A percentile compares a stretch with the other conserved stretches of the same genome.
Conservation (phyloP, 2,329 filamentous ascomycete genomes). For the Tolypocladium paradoxum region DNA sequence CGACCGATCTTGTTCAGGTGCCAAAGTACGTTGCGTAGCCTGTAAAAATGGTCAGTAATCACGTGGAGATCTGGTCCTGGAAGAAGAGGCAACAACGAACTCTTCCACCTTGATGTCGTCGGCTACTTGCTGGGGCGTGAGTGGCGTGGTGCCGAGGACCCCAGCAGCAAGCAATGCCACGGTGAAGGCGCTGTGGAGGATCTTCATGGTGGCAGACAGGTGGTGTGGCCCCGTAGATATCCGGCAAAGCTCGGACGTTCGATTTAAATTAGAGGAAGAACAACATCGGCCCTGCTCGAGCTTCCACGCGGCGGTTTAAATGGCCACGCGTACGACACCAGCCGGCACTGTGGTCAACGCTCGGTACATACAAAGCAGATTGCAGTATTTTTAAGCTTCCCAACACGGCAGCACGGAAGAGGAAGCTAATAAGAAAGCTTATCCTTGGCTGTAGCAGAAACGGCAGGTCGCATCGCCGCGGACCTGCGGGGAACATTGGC, state of each 20-base stretch:
- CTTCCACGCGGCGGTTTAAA: neutral
- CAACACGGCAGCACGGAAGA: neutral
- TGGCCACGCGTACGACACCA: neutral
- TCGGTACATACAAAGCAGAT: no score
- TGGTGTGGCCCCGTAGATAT: neutral
- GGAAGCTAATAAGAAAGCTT: neutral
- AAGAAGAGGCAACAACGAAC: constrained; percentile 13
- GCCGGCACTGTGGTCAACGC: neutral
- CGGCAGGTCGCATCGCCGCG: neutral
- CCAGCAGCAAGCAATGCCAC: neutral
- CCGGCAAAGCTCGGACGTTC: neutral
- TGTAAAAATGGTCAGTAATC: constrained; percentile 10
- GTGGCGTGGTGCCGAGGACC: constrained; percentile 8
- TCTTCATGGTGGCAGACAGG: neutral
- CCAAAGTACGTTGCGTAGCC: constrained; percentile 42
- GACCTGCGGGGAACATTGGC: neutral
- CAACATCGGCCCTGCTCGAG: neutral
- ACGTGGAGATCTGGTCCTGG: neutral
- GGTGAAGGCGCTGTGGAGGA: neutral
- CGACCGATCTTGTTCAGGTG: constrained; percentile 42
- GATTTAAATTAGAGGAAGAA: neutral
- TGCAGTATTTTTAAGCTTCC: neutral
- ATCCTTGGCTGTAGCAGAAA: neutral
- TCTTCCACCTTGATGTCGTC: constrained; percentile 26
- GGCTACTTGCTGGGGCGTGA: constrained; percentile 28